Conservation (phyloP, 1,284 basidiomycete genomes). For the Cutaneotrichosporon curvatum region DNA sequence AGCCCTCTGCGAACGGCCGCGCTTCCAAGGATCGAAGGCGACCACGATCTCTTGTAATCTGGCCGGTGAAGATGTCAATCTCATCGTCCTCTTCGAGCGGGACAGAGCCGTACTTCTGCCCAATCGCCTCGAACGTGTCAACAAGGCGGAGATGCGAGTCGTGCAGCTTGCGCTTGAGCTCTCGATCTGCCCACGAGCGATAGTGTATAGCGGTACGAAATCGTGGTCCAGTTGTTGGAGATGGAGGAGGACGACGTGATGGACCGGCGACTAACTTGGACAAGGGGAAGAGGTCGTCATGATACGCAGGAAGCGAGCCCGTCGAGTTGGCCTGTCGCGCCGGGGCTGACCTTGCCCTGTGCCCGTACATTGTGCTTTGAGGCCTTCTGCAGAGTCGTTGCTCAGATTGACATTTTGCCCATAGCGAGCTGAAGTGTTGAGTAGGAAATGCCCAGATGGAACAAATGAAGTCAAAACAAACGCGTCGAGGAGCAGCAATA, state of each 20-base stretch:
- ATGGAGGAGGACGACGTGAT: background rate
- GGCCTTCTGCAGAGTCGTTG: too few relatives aligned
- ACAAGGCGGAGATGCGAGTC: background rate
- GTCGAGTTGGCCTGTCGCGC: too few relatives aligned
- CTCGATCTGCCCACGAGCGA: background rate
- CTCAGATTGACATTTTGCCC: too few relatives aligned
- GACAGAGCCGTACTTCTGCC: slow-evolving; percentile 34
- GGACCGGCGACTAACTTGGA: background rate
- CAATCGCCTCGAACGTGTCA: slow-evolving; percentile 33
- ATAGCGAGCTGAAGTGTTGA: too few relatives aligned
- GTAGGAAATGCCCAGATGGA: too few relatives aligned
- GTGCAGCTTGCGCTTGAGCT: background rate
- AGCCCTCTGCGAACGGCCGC: slow-evolving; percentile 20
- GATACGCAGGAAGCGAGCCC: too few relatives aligned
- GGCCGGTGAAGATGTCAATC: slow-evolving; percentile 34
- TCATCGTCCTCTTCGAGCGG: slow-evolving; percentile 43
- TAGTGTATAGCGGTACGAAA: slow-evolving; percentile 1
- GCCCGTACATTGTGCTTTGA: too few relatives aligned
- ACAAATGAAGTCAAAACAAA: too few relatives aligned
- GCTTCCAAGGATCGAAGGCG: slow-evolving; percentile 13
- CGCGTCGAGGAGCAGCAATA: too few relatives aligned
- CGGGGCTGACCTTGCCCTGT: too few relatives aligned
- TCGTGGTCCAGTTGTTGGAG: slow-evolving; percentile 1
- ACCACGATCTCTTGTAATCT: slow-evolving; percentile 30
- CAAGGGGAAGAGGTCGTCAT: background rate